phyloP scores from a whole-genome alignment of 2,329 filamentous ascomycete genomes.

The Monosporascus cannonballus region DNA sequence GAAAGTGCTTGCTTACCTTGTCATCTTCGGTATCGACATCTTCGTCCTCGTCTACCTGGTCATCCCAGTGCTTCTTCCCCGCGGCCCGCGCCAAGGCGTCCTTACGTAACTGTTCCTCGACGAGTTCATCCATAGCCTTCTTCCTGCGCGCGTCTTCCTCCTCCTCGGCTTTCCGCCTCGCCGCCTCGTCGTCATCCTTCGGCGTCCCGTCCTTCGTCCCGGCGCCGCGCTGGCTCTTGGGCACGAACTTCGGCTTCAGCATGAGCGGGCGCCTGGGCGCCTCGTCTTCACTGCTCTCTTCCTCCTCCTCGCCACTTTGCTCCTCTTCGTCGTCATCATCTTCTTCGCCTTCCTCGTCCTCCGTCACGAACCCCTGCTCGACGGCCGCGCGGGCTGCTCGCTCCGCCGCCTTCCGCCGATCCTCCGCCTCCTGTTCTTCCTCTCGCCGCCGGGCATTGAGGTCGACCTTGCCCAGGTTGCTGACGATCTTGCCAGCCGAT shows the following conservation, averaged over 20 bases:
- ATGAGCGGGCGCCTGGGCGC: slow-evolving; percentile 51
- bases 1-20: slow-evolving; percentile 1
- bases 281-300: slow-evolving; percentile 48
- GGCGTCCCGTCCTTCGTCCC: slow-evolving; percentile 9
- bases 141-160: slow-evolving; percentile 51
- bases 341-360: slow-evolving; percentile 35
- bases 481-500: slow-evolving; percentile 51
- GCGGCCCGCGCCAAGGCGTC: slow-evolving; percentile 69
- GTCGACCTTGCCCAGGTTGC: slow-evolving; percentile 45
- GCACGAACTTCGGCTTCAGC: slow-evolving; percentile 59
- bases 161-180: slow-evolving; percentile 7
- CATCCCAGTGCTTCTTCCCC: slow-evolving; percentile 83
- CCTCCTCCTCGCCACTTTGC: slow-evolving; percentile 30
- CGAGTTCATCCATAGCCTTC: slow-evolving; percentile 68
- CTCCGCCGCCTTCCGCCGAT: slow-evolving; percentile 40
- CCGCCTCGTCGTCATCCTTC: slow-evolving; percentile 14
- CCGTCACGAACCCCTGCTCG: slow-evolving; percentile 59
- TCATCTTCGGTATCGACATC: slow-evolving; percentile 88
- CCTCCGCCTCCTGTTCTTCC: slow-evolving; percentile 36
- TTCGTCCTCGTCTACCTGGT: slow-evolving; percentile 59
- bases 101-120: slow-evolving; percentile 84
- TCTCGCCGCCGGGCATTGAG: slow-evolving; percentile 41
- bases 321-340: slow-evolving; percentile 29
- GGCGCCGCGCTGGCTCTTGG: slow-evolving; percentile 44
- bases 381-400: slow-evolving; percentile 45